Percentiles rank a stretch among this genome's conserved stretches.
Conservation (phyloP, 2,329 filamentous ascomycete genomes). For the Metarhizium rileyi region DNA sequence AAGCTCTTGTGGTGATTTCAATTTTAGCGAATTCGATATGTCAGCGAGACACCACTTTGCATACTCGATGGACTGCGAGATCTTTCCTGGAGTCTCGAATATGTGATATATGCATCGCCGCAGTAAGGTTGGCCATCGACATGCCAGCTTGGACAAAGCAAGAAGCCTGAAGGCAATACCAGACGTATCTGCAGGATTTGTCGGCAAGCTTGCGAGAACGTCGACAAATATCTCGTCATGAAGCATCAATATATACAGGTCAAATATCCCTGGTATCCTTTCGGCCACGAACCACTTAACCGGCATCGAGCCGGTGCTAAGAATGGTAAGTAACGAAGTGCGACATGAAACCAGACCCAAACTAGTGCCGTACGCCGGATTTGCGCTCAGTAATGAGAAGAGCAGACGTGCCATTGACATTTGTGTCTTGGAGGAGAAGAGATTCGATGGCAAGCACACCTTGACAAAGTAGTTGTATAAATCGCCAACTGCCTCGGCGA, state of each 20-base stretch:
- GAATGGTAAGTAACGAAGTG: constrained; percentile 64
- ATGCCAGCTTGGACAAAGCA: constrained; percentile 66
- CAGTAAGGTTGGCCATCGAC: constrained; percentile 75
- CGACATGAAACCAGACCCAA: constrained; percentile 49
- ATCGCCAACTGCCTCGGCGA: constrained; percentile 60
- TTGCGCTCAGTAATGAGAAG: constrained; percentile 55
- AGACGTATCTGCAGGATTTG: constrained; percentile 60
- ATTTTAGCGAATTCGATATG: constrained; percentile 54
- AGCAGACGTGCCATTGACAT: constrained; percentile 59
- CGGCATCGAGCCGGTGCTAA: constrained; percentile 54
- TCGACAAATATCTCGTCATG: constrained; percentile 83
- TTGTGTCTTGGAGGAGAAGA: constrained; percentile 61
- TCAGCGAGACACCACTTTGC: constrained; percentile 60
- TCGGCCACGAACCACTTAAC: constrained; percentile 70
- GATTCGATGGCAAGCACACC: constrained; percentile 53
- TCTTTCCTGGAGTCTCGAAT: constrained; percentile 76
- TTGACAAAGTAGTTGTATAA: constrained; percentile 72
- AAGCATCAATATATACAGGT: constrained; percentile 67
- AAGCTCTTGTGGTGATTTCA: constrained; percentile 58
- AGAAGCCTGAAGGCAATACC: constrained; percentile 79
- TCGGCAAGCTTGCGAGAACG: constrained; percentile 69
- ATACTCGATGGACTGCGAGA: constrained; percentile 55
- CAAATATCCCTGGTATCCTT: constrained; percentile 65
- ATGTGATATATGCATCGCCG: constrained; percentile 86
- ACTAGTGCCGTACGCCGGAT: constrained; percentile 56